A percentile compares a stretch with the other conserved stretches of the same genome.
Conservation (phyloP, 805 yeast genomes). For the Metschnikowia aberdeeniae region DNA sequence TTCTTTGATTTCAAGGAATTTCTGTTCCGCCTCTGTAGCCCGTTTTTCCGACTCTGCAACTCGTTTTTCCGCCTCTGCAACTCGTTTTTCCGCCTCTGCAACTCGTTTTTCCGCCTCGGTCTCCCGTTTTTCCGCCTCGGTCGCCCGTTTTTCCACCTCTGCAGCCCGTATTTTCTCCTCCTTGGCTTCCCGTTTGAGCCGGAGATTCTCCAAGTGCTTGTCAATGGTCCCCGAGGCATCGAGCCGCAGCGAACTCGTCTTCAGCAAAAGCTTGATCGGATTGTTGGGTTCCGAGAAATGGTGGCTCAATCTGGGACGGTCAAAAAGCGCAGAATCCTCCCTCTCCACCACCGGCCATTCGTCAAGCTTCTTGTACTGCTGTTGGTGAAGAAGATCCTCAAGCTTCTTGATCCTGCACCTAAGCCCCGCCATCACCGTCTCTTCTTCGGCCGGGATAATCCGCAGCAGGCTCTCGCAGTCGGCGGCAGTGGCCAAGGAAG, state of each 20-base stretch:
- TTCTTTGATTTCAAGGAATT: too few species aligned
- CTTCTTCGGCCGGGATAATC: slow-evolving; percentile 9
- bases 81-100: too few species aligned
- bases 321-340: slow-evolving; percentile 9
- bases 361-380: slow-evolving; percentile 53
- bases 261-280: slow-evolving; percentile 27
- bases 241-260: slow-evolving; percentile 13
- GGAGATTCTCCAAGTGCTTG: slow-evolving; percentile 40
- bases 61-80: too few species aligned
- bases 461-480: slow-evolving; percentile 14
- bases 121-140: background rate
- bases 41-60: too few species aligned
- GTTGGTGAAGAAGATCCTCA: slow-evolving; percentile 74
- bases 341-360: slow-evolving; percentile 36
- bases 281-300: slow-evolving; percentile 5
- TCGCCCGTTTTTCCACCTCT: background rate
- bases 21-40: too few species aligned
- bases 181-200: slow-evolving; percentile 30
- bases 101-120: too few species aligned
- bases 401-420: slow-evolving; percentile 69
- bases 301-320: background rate
- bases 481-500: slow-evolving; percentile 18
- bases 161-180: background rate
- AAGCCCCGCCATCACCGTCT: slow-evolving; percentile 50
- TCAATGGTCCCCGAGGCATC: slow-evolving; percentile 38